Evolutionary conservation across 148 eudicot genomes (phyloP).

Genomic region (Rhododendron simsii): DNA sequence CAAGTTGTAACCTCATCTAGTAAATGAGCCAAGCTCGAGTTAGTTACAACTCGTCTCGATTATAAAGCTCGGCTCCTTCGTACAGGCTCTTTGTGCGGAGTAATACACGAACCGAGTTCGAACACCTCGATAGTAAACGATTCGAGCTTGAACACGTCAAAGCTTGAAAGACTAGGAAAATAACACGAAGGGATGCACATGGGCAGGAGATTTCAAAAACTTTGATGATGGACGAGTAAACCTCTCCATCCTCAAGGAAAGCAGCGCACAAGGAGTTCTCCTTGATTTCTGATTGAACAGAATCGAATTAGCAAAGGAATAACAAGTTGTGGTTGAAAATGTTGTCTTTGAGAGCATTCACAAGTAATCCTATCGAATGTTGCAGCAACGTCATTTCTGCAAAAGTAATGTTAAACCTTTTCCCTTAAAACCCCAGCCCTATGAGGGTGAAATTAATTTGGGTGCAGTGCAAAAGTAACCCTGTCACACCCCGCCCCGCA

Average conservation of each 20-base stretch:
- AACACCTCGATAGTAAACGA: neutral
- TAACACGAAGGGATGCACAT: slow-evolving; percentile 15
- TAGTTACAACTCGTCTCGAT: neutral
- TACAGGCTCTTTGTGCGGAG: neutral
- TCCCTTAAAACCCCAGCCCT: neutral
- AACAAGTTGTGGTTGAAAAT: slow-evolving; percentile 7
- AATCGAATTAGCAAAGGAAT: neutral
- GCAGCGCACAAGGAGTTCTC: slow-evolving; percentile 4
- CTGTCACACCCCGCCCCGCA: neutral
- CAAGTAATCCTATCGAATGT: slow-evolving; percentile 18
- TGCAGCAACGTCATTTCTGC: slow-evolving; percentile 44
- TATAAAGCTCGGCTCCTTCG: no score
- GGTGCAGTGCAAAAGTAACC: neutral
- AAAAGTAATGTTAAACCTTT: neutral
- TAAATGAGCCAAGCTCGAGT: neutral
- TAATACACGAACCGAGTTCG: neutral
- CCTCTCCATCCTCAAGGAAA: slow-evolving; percentile 3
- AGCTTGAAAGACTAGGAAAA: neutral
- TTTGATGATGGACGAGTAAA: slow-evolving; percentile 12
- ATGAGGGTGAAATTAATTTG: neutral
- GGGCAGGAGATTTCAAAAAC: slow-evolving; percentile 15
- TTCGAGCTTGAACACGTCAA: neutral
- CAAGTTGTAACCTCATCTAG: neutral
- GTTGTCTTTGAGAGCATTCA: slow-evolving; percentile 15
- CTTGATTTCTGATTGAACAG: slow-evolving; percentile 7